These are phyloP conservation scores for Podila clonocystis DNA, from an alignment of 192 early-diverging fungal genomes.

Conservation along the genomic window DNA sequence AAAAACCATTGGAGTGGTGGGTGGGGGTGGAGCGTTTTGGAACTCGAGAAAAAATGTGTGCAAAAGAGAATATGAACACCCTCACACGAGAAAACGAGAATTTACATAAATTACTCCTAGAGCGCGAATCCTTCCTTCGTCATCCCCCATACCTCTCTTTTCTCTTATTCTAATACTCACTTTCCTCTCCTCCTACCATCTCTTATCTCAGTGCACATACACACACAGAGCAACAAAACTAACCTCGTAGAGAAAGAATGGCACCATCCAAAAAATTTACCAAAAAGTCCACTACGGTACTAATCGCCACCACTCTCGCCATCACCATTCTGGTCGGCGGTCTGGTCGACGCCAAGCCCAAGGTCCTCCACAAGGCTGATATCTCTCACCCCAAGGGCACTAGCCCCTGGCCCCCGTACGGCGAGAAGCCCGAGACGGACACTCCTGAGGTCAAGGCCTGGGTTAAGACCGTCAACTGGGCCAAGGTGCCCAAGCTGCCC, in stretches of 20 bases:
- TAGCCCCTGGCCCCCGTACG: slow-evolving; percentile 43
- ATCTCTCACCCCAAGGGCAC: slow-evolving; percentile 24
- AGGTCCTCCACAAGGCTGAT: slow-evolving; percentile 16
- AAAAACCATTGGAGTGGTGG: background rate
- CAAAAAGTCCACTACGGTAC: slow-evolving; percentile 1
- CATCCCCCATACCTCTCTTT: background rate
- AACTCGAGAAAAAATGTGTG: background rate
- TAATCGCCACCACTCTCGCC: slow-evolving; percentile 19
- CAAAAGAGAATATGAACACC: background rate
- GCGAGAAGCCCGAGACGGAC: slow-evolving; percentile 33
- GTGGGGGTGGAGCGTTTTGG: slow-evolving; percentile 13
- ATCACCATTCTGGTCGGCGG: background rate
- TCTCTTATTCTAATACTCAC: background rate
- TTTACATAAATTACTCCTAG: background rate
- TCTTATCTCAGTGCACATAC: background rate
- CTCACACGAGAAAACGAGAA: too few relatives aligned
- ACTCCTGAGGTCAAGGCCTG: slow-evolving; percentile 54
- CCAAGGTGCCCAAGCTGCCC: slow-evolving; percentile 54
- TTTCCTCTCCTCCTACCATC: background rate
- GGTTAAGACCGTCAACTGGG: slow-evolving; percentile 48
- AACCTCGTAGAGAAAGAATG: background rate
- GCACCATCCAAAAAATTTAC: background rate
- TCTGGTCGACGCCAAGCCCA: slow-evolving; percentile 6
- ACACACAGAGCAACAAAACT: too few relatives aligned
- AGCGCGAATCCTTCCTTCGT: background rate